These are phyloP conservation scores for Pestalotiopsis sp. DNA, from an alignment of 2,329 filamentous ascomycete species.

Conservation along the genomic window DNA sequence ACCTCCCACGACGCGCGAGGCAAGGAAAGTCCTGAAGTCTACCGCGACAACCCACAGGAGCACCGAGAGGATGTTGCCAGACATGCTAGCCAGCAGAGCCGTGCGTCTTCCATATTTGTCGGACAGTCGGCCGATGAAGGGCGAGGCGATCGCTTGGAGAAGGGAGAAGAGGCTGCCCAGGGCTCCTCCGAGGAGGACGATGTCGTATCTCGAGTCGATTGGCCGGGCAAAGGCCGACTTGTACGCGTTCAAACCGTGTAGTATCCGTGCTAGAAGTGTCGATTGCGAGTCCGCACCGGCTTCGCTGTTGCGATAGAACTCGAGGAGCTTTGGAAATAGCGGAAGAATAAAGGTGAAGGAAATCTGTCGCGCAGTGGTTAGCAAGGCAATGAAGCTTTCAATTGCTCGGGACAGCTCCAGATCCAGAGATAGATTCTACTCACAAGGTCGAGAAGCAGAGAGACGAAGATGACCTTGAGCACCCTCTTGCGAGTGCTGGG, in stretches of 20 bases:
- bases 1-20: slow-evolving; percentile 89
- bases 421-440: slow-evolving; percentile 27
- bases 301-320: slow-evolving; percentile 92
- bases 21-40: slow-evolving; percentile 94
- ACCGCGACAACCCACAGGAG: slow-evolving; percentile 91
- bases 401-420: slow-evolving; percentile 9
- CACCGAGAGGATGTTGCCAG: slow-evolving; percentile 89
- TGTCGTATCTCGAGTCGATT: slow-evolving; percentile 96
- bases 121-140: slow-evolving; percentile 85
- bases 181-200: slow-evolving; percentile 90
- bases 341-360: slow-evolving; percentile 99
- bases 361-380: slow-evolving; percentile 58
- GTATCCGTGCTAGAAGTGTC: slow-evolving; percentile 74
- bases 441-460: slow-evolving; percentile 88
- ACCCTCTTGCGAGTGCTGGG: slow-evolving; percentile 71
- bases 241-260: slow-evolving; percentile 87
- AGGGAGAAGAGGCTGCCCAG: slow-evolving; percentile 90
- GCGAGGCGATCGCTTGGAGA: slow-evolving; percentile 89
- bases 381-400: slow-evolving; percentile 10
- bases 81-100: slow-evolving; percentile 89
- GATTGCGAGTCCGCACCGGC: slow-evolving; percentile 46
- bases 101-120: slow-evolving; percentile 86
- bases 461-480: slow-evolving; percentile 84
- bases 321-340: slow-evolving; percentile 90
- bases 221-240: slow-evolving; percentile 90